Base-by-base conservation (phyloP, 306 rosid genomes). In the Lotus japonicus region DNA sequence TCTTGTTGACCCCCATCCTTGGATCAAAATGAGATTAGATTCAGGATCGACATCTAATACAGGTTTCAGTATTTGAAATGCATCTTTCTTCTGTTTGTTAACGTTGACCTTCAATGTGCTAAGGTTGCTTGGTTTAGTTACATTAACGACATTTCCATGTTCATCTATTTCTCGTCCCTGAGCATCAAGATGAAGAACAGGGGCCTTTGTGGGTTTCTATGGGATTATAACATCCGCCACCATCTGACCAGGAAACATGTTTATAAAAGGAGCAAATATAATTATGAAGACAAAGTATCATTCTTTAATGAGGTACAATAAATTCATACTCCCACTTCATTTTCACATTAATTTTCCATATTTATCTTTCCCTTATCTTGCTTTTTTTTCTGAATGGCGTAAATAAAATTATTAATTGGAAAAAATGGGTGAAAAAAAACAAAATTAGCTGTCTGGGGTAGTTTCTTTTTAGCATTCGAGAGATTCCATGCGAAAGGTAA, bases 21-120 rank as follows among this genome's bases (percentile, higher is more conserved):
- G 31, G 81, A 77, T 92, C 98, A 79, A 80, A 92, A 81, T 83
- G 86, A 19, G 97, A 73, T 92, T 88, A 42, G 87, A 77, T 4
- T 83, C 97, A 2, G 97, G 97, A 82, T 92, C 97, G 7, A 88
- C 88, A 60, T 92, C 98, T 70, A 92, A 72, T 26, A 88, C 95
- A 68, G 98, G 98, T 70, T 88, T 84, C 64, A 86, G 83, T 79
- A 92, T 92, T 82, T 88, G 94, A 70, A 90, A 92, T 55, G 97
- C 87, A 0, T 92, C 98, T 81, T 92, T 90, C 84, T 90, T 92
- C 80, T 84, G 94, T 58, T 92, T 92, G 82, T 92, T 92, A 21
- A 92, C 90, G 81, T 92, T 92, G 77, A 92, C 98, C 98, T 92
- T 92, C 64, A 92, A 82, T 54, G 98, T 90, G 82, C 96, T 92